Base-by-base conservation (phyloP, 2,329 filamentous ascomycete species). In the Hypoxylon sp. region DNA sequence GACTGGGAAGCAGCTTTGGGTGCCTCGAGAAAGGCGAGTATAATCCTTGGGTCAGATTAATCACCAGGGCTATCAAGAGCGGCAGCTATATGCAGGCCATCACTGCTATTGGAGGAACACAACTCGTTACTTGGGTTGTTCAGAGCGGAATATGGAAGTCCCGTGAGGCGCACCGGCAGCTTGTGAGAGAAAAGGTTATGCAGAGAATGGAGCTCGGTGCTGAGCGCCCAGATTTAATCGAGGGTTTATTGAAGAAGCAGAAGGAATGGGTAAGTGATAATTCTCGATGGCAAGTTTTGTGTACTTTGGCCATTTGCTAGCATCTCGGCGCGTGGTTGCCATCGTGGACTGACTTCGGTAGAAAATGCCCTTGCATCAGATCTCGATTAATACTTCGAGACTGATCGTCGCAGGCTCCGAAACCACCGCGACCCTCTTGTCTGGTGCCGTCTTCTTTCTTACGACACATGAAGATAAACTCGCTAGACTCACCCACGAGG, bases 391-490 rank as follows among this genome's bases (percentile, higher is more conserved):
- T 64, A 72, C 76, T n/a, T 74, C 68, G 24, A 70, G 74, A 2
- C 71, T 80, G 3, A 75, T 85, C 35, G 72, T 82, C 3, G 83
- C 83, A 7, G 83, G 84, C 3, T 81, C 80, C 0, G 84, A 86
- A 72, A 86, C 84, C 2, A 84, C 83, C 0, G 82, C 84, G 0
- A 84, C 82, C 0, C 74, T 80, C 0, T 73, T 86, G 3, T 72
- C 78, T 60, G 70, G 80, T 62, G 67, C 76, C 64, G 74, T 76
- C 0, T 85, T 78, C 56, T 75, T 80, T 8, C 75, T 86, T 2
- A 72, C 83, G 7, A 76, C 74, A 1, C 77, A 82, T 50, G 78
- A 78, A 0, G 68, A 76, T 1, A 75, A 76, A 0, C 70, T 84
- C 55, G 65, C 73, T 0, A 80, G 77, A 31, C 75, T 87, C 2